Evolutionary conservation across 495 filamentous ascomycete species (phyloP).

Genomic region (Hypoxylon lienhwacheense): DNA sequence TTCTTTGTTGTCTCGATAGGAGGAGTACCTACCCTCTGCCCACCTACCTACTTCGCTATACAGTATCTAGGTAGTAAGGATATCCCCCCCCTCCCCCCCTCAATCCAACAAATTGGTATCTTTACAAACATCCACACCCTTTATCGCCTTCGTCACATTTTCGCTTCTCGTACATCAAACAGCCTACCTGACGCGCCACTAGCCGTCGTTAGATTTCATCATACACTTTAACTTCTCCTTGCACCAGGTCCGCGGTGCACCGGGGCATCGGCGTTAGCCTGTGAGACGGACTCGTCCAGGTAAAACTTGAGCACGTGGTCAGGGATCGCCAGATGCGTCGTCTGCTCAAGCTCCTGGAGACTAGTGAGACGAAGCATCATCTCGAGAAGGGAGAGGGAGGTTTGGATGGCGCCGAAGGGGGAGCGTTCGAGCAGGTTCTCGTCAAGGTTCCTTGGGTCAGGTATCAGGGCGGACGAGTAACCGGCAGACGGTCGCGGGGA

Average conservation of each 20-base stretch:
- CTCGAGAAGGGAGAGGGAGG: constrained; percentile 90
- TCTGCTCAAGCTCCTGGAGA: constrained; percentile 96
- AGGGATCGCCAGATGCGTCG: constrained; percentile 87
- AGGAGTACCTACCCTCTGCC: too few species aligned
- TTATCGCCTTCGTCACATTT: too few species aligned
- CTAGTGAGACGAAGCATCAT: constrained; percentile 89
- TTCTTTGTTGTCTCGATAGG: too few species aligned
- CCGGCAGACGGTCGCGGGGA: constrained; percentile 26
- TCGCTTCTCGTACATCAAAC: too few species aligned
- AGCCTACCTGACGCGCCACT: too few species aligned
- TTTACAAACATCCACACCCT: too few species aligned
- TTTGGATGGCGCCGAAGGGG: constrained; percentile 61
- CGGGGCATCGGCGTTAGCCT: constrained; percentile 11
- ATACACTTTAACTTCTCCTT: neutral
- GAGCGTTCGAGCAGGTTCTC: constrained; percentile 36
- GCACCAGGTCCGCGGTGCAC: constrained; percentile 15
- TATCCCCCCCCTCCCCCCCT: too few species aligned
- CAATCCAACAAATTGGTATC: too few species aligned
- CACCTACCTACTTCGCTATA: too few species aligned
- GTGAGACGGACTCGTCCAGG: constrained; percentile 70
- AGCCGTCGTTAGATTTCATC: too few species aligned
- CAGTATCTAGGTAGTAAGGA: too few species aligned
- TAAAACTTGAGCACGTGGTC: constrained; percentile 96
- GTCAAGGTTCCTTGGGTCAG: constrained; percentile 5
- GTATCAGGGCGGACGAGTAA: constrained; percentile 8